Evolutionary conservation across 2,329 filamentous ascomycete species (phyloP).

Genomic region (Chaetomium sp.): DNA sequence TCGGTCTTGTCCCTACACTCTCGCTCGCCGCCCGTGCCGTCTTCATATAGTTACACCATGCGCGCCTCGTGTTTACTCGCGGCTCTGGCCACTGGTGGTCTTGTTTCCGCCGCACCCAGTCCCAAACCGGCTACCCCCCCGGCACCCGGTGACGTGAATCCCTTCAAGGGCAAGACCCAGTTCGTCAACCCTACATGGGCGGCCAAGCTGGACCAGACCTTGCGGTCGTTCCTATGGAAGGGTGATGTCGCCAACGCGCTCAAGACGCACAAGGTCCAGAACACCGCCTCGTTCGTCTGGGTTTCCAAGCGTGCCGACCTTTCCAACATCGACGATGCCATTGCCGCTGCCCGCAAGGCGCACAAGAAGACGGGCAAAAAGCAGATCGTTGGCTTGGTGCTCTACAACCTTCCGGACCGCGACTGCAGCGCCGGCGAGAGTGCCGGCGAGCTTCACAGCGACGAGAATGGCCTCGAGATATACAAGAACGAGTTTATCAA

Average conservation of each 20-base stretch:
- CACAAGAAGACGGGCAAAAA: conserved; percentile 42
- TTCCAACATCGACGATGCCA: conserved; percentile 44
- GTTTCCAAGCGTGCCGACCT: conserved; percentile 44
- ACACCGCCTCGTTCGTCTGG: conserved; percentile 49
- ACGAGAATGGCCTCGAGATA: conserved; percentile 42
- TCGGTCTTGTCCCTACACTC: no score
- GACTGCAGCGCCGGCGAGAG: conserved; percentile 50
- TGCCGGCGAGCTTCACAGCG: conserved; percentile 45
- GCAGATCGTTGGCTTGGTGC: conserved; percentile 47
- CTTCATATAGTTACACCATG: conserved; percentile 24
- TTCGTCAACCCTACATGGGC: conserved; percentile 51
- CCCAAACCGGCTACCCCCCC: neutral
- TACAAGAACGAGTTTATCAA: conserved; percentile 48
- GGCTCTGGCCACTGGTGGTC: conserved; percentile 30
- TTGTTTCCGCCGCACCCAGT: conserved; percentile 29
- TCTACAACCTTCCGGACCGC: conserved; percentile 50
- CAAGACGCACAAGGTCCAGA: conserved; percentile 44
- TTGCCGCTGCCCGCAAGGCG: conserved; percentile 43
- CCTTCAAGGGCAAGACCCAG: conserved; percentile 52
- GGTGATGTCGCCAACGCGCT: conserved; percentile 44
- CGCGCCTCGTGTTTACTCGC: conserved; percentile 29
- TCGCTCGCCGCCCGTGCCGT: neutral
- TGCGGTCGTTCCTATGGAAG: conserved; percentile 41
- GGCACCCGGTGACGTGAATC: conserved; percentile 37
- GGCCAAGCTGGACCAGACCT: conserved; percentile 45